Conservation (phyloP, 2,329 filamentous ascomycete genomes). For the Fusarium sp. region DNA sequence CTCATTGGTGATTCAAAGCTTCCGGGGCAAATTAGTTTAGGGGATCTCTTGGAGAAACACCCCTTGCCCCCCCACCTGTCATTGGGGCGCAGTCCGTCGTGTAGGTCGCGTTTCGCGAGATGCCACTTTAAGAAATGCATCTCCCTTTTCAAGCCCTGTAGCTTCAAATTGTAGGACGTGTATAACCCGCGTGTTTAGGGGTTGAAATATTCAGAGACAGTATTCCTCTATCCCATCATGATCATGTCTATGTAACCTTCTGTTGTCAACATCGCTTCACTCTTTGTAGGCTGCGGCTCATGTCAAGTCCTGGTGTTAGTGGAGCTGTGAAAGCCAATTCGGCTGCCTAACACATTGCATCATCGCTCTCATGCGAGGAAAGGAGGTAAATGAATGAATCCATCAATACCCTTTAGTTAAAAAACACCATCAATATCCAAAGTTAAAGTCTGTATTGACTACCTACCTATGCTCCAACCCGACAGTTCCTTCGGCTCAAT, state of each 20-base stretch:
- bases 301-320: neutral
- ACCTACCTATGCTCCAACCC: neutral
- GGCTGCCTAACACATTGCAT: neutral
- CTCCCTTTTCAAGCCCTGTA: neutral
- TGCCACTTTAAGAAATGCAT: constrained; percentile 3
- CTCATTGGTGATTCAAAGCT: constrained; percentile 28
- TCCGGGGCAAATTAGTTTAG: constrained; percentile 4
- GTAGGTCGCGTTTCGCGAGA: constrained; percentile 10
- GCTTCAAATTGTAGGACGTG: neutral
- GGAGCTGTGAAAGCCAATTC: neutral
- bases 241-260: neutral
- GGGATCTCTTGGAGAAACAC: constrained; percentile 16
- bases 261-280: neutral
- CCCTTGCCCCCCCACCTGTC: constrained; percentile 28
- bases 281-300: neutral
- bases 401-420: neutral
- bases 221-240: neutral
- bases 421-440: neutral
- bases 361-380: neutral
- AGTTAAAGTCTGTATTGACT: neutral
- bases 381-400: neutral
- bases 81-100: constrained; percentile 30
- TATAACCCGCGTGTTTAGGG: neutral
- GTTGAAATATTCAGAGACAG: neutral
- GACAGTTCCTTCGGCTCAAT: neutral